A percentile compares a stretch with the other conserved stretches of the same genome.
phyloP scores from a whole-genome alignment of 2,329 filamentous ascomycete species.

The Exophiala phaeomuriformis region DNA sequence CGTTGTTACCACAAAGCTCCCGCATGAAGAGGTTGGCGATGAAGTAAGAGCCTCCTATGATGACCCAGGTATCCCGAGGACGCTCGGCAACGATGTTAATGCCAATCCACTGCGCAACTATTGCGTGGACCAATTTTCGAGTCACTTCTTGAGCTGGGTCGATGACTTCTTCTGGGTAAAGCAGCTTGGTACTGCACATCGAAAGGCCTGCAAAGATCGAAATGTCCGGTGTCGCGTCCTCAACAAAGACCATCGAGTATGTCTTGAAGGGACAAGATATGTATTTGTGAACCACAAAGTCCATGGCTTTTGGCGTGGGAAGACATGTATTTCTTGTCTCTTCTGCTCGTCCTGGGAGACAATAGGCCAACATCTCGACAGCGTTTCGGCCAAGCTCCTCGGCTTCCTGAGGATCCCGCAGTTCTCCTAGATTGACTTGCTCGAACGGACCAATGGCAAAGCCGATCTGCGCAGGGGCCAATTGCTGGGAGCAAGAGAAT shows the following conservation, averaged over 20 bases:
- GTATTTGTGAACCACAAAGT: constrained; percentile 81
- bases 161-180: constrained; percentile 78
- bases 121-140: constrained; percentile 68
- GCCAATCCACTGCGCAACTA: constrained; percentile 90
- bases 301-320: constrained; percentile 76
- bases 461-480: constrained; percentile 81
- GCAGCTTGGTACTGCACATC: constrained; percentile 75
- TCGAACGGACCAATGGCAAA: constrained; percentile 95
- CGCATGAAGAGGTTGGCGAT: constrained; percentile 93
- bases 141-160: constrained; percentile 79
- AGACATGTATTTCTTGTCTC: constrained; percentile 83
- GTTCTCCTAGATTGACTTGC: constrained; percentile 81
- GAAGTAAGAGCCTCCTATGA: constrained; percentile 83
- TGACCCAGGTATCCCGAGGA: constrained; percentile 76
- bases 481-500: constrained; percentile 67
- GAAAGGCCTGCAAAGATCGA: constrained; percentile 74
- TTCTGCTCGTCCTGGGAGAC: constrained; percentile 70
- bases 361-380: constrained; percentile 84
- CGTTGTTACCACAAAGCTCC: constrained; percentile 85
- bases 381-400: constrained; percentile 83
- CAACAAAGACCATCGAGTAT: constrained; percentile 90
- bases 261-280: constrained; percentile 85
- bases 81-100: constrained; percentile 83
- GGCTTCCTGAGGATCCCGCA: constrained; percentile 82
- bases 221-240: constrained; percentile 72